These are phyloP conservation scores for Amanita muscaria DNA, from an alignment of 768 basidiomycete genomes.

Conservation along the genomic window DNA sequence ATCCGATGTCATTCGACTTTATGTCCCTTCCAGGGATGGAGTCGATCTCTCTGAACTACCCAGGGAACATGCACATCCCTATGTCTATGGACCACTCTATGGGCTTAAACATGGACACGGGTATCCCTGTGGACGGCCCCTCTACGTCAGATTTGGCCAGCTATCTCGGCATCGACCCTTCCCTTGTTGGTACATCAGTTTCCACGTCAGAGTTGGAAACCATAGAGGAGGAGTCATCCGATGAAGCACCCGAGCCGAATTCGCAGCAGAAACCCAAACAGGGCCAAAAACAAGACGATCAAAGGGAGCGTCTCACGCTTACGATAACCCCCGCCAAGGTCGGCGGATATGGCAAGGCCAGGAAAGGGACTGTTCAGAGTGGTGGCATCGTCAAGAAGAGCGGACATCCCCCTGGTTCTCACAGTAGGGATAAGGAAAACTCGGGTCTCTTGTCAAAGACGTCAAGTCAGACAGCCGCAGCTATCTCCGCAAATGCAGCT, in stretches of 20 bases:
- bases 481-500: slow-evolving; percentile 2
- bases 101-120: slow-evolving; percentile 2
- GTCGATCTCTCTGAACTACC: slow-evolving; percentile 5
- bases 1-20: slow-evolving; percentile 11
- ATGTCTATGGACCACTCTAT: slow-evolving; percentile 6
- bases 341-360: slow-evolving; percentile 50
- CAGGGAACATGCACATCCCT: background rate
- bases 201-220: slow-evolving; percentile 28
- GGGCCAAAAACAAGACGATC: slow-evolving; percentile 8
- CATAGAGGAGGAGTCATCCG: slow-evolving; percentile 1
- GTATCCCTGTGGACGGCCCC: background rate
- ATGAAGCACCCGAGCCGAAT: background rate
- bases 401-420: slow-evolving; percentile 14
- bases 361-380: slow-evolving; percentile 61
- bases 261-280: slow-evolving; percentile 11
- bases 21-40: slow-evolving; percentile 6
- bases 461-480: slow-evolving; percentile 10
- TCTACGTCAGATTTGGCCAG: slow-evolving; percentile 1
- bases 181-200: slow-evolving; percentile 20
- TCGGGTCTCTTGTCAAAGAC: slow-evolving; percentile 14
- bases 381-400: slow-evolving; percentile 67
- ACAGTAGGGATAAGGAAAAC: slow-evolving; percentile 30
- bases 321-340: slow-evolving; percentile 46
- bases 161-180: slow-evolving; percentile 6
- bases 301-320: slow-evolving; percentile 31